Evolutionary conservation across 2,329 filamentous ascomycete species (phyloP), one percentile per base, ranked within the genome.

Genomic region (Periconia sp.): DNA sequence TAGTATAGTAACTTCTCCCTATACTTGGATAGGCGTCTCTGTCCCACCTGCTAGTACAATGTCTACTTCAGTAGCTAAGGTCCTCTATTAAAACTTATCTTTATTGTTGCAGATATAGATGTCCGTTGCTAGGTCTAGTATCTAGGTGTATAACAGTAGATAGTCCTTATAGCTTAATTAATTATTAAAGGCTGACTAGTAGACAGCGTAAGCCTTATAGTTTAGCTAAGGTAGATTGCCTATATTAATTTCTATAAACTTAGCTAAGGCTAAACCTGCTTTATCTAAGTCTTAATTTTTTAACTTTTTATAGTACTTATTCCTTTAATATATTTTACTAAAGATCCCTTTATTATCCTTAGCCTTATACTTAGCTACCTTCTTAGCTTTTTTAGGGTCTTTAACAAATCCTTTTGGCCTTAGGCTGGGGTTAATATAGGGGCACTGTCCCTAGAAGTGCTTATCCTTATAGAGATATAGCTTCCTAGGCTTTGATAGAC

Each of bases 351-450:
- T 19, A 10, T 37, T 37, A 19, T 36, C 32, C 23, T 29, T 32
- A 19, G 40, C 25, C 13, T 43, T 32, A 13, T 37, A 22, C 17
- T 44, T 16, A 16, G n/a, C 32, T 18, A 47, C 37, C 30, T 45
- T 52, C 42, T 53, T 49, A 26, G 43, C 46, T 44, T 50, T 46
- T 47, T 44, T 32, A 46, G 36, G 39, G 43, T 50, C 36, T 44
- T 44, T 29, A 16, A 46, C 25, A 26, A 53, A 53, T 50, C 30
- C 39, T 36, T 24, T 33, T 36, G 11, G 6, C 33, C 41, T 21
- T 4, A 36, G 29, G 18, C 24, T 13, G 23, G 29, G 40, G 18
- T 46, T 25, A 16, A 52, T 52, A 31, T 52, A 52, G 15, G 22
- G 40, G 23, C 37, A 52, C 34, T 49, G 30, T 3, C 48, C 40